phyloP scores from a whole-genome alignment of 331 rosid genomes.

The Malus hybrid region DNA sequence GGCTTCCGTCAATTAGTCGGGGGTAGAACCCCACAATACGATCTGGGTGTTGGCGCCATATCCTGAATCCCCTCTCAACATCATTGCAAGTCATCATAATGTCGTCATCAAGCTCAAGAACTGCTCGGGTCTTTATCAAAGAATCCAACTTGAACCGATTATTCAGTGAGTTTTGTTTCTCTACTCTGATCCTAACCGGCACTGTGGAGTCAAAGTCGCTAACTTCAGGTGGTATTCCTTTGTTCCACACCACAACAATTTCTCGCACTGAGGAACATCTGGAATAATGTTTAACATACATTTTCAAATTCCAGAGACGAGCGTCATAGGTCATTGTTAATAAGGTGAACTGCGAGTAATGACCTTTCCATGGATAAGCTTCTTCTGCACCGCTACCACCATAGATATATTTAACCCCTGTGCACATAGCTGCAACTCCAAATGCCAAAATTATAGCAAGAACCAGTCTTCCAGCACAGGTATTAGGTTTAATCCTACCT shows the following conservation, averaged over 20 bases:
- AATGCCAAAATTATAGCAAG: constrained; percentile 45
- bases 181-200: constrained; percentile 77
- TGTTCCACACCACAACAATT: constrained; percentile 98
- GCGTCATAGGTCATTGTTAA: constrained; percentile 97
- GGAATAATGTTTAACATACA: constrained; percentile 87
- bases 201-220: constrained; percentile 82
- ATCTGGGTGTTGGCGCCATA: constrained; percentile 90
- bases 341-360: constrained; percentile 85
- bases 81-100: constrained; percentile 97
- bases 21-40: constrained; percentile 96
- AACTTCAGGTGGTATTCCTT: constrained; percentile 68
- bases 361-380: constrained; percentile 66
- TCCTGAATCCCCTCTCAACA: constrained; percentile 80
- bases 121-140: constrained; percentile 76
- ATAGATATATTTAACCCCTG: constrained; percentile 58
- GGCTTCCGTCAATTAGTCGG: constrained; percentile 68
- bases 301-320: constrained; percentile 90
- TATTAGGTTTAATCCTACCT: constrained; percentile 57
- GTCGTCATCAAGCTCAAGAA: constrained; percentile 98
- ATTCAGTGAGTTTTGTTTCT: constrained; percentile 71
- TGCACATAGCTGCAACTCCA: constrained; percentile 78
- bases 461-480: constrained; percentile 73
- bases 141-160: constrained; percentile 75
- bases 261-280: constrained; percentile 89
- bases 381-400: constrained; percentile 94